phyloP scores from a whole-genome alignment of 148 eudicot genomes.

The Cornus controversa region DNA sequence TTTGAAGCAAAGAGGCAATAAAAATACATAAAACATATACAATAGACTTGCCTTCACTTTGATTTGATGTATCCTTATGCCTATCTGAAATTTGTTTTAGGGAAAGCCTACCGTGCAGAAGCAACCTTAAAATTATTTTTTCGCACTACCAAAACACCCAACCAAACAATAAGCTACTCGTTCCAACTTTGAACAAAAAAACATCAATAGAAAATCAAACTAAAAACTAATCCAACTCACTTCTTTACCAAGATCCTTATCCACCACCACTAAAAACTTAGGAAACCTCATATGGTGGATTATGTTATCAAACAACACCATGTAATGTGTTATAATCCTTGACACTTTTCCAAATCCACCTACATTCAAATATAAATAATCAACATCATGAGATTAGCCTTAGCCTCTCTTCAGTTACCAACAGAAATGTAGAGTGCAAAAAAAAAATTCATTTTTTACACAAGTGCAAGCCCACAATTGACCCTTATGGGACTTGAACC shows the following conservation, averaged over 20 bases:
- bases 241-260: conserved; percentile 62
- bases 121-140: conserved; percentile 64
- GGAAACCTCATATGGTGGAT: conserved; percentile 84
- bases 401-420: neutral
- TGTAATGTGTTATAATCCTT: conserved; percentile 59
- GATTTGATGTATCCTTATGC: conserved; percentile 29
- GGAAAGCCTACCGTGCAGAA: conserved; percentile 92
- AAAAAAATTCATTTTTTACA: too few relatives aligned
- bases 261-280: conserved; percentile 59
- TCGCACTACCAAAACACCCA: conserved; percentile 48
- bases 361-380: conserved; percentile 23
- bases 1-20: neutral
- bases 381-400: neutral
- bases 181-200: conserved; percentile 9
- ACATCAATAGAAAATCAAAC: neutral
- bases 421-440: neutral
- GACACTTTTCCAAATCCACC: conserved; percentile 57
- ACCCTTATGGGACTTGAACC: too few relatives aligned
- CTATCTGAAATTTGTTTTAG: conserved; percentile 65
- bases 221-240: conserved; percentile 39
- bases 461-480: too few relatives aligned
- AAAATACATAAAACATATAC: neutral
- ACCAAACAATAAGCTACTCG: conserved; percentile 7
- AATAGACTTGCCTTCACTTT: conserved; percentile 39
- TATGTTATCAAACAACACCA: conserved; percentile 71